A percentile compares a stretch with the other conserved stretches of the same genome.
Evolutionary conservation across 106 monocot species (phyloP).

Genomic region (Gastrodia elata): DNA sequence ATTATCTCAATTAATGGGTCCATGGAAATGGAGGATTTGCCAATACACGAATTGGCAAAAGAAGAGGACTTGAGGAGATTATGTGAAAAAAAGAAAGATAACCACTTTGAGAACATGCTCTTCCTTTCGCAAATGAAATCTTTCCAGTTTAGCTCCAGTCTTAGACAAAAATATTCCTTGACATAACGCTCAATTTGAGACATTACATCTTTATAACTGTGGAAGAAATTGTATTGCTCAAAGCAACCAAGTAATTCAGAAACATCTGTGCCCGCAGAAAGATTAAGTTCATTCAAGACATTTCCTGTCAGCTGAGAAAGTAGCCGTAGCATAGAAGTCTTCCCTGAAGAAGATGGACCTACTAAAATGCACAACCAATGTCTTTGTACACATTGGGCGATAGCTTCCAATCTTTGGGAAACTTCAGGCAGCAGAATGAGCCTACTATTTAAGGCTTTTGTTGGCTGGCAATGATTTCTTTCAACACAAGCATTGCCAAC

Average conservation of each 20-base stretch:
- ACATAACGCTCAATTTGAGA: slow-evolving; percentile 60
- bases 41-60: slow-evolving; percentile 15
- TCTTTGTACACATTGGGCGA: slow-evolving; percentile 50
- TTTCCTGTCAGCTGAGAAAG: slow-evolving; percentile 88
- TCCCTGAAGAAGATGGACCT: slow-evolving; percentile 81
- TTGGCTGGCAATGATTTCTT: slow-evolving; percentile 66
- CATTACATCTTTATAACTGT: slow-evolving; percentile 35
- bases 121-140: slow-evolving; percentile 40
- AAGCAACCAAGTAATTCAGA: slow-evolving; percentile 95
- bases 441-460: slow-evolving; percentile 29
- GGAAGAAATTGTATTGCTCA: slow-evolving; percentile 74
- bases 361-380: slow-evolving; percentile 87
- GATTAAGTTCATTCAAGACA: slow-evolving; percentile 66
- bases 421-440: slow-evolving; percentile 48
- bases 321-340: slow-evolving; percentile 69
- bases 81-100: slow-evolving; percentile 34
- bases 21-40: slow-evolving; percentile 25
- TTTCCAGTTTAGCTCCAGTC: slow-evolving; percentile 32
- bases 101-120: slow-evolving; percentile 58
- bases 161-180: slow-evolving; percentile 61
- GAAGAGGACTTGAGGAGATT: slow-evolving; percentile 12
- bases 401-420: slow-evolving; percentile 55
- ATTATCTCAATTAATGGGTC: slow-evolving; percentile 54
- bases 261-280: slow-evolving; percentile 89
- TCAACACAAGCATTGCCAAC: slow-evolving; percentile 45